Evolutionary conservation across 2,329 filamentous ascomycete genomes (phyloP), one percentile per base, ranked within the genome.

Genomic region (Intubia oerlemansii): DNA sequence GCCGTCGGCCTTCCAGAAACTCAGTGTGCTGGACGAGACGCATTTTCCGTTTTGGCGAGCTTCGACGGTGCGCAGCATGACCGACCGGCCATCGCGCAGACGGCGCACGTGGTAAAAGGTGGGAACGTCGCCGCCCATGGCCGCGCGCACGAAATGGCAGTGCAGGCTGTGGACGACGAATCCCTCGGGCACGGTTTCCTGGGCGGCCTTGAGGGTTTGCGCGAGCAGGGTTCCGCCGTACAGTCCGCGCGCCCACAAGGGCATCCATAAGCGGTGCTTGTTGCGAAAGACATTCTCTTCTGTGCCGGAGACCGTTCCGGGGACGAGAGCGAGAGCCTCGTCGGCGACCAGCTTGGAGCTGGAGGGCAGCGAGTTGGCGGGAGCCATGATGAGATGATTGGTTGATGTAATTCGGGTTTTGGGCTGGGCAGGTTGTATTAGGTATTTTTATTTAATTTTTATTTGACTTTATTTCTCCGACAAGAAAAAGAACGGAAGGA

Each of bases 151-250:
- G 17, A 36, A 36, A 10, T 18, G 17, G 20, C 32, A 24, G 23
- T 36, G 34, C 27, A 36, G 22, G 32, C 34, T 34, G 23, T 34
- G 34, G 3, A 20, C 32, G n/a, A 34, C 6, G 11, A 36, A 30
- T 6, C 21, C 27, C 1, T 18, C 5, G 2, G 27, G 22, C 6
- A 29, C 26, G 2, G 27, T 32, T 5, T 22, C 12, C 17, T 34
- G 29, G 5, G 29, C 27, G 5, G 24, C 22, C 2, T 17, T 17
- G 7, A 36, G 22, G 9, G 34, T 10, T 14, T 34, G 34, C 15
- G 20, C 34, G 16, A 34, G 16, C 3, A 34, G 18, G 12, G 32
- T 24, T 13, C 32, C 32, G 18, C 34, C 34, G 12, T 25, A 36
- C 3, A 32, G 14, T 7, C 32, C 34, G 10, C 32, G 32, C 3